A percentile compares a stretch with the other conserved stretches of the same genome.
phyloP scores from a whole-genome alignment of 805 yeast species.

The Trichomonascus vanleenenianus region DNA sequence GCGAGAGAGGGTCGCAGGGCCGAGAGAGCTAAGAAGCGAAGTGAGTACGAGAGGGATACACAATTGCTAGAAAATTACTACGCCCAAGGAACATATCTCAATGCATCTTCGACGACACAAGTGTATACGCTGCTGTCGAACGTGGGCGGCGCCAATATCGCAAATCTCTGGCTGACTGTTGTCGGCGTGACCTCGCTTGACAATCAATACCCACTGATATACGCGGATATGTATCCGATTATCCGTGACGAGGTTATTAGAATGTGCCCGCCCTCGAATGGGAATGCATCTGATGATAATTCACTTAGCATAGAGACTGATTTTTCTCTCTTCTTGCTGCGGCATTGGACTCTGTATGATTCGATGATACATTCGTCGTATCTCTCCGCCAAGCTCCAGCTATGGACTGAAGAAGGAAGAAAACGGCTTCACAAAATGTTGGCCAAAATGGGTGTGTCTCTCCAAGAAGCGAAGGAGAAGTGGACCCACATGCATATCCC shows the following conservation, averaged over 20 bases:
- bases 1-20: neutral
- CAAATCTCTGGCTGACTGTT: constrained; percentile 76
- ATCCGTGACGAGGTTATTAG: constrained; percentile 78
- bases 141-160: constrained; percentile 70
- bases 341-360: constrained; percentile 92
- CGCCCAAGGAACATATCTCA: constrained; percentile 70
- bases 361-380: constrained; percentile 86
- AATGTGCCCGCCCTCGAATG: constrained; percentile 33
- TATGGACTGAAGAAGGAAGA: constrained; percentile 90
- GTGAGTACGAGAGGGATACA: constrained; percentile 26
- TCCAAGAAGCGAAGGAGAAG: constrained; percentile 79
- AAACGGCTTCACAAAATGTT: constrained; percentile 81
- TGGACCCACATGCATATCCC: constrained; percentile 87
- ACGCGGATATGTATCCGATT: constrained; percentile 63
- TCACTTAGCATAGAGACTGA: constrained; percentile 67
- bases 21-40: neutral
- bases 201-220: constrained; percentile 59
- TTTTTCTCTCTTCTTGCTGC: constrained; percentile 72
- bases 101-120: constrained; percentile 69
- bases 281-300: constrained; percentile 19
- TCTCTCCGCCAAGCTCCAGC: constrained; percentile 74
- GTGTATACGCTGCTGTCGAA: constrained; percentile 71
- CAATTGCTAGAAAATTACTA: constrained; percentile 66
- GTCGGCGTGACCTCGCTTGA: constrained; percentile 83
- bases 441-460: constrained; percentile 92